Base-by-base conservation (phyloP, 2,329 filamentous ascomycete species). In the Colletotrichum aenigma region DNA sequence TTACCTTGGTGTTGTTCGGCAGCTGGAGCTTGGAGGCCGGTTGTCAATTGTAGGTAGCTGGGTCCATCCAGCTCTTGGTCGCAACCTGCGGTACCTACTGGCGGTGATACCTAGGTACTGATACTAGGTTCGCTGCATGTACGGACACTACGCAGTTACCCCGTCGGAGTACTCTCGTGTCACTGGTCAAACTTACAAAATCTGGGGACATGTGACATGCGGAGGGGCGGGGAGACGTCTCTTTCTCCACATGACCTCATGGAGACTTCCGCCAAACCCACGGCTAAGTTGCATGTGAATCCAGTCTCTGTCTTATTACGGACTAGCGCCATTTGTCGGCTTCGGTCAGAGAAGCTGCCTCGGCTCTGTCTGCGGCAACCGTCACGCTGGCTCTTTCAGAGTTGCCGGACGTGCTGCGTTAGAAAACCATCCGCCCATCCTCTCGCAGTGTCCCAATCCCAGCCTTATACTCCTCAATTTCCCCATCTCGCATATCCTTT, bases 291-390 rank as follows among this genome's bases (percentile, higher is more conserved):
- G 58, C 74, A 76, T 76, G 74, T 76, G 74, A 76, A 76, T 58
- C 24, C n/a, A 58, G 24, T 36, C 18, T 56, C 62, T 67, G n/a
- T 15, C 76, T 16, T 3, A 4, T 77, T 62, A 15, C 8, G 55
- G 71, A 68, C 68, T 78, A 77, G 77, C 71, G 71, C n/a, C 21
- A 4, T 10, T 56, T 13, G 26, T 78, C 77, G 77, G 77, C 77
- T 77, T 68, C 62, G 65, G 75, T 34, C 16, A 52, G 66, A 74
- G 60, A 66, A 72, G 76, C 71, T 78, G 77, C 77, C 77, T 78
- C 77, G 77, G 77, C 77, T 78, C 60, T 75, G 30, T 67, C 66
- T 70, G 69, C 69, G 70, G 74, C 65, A 69, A 68, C 64, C 56
- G 70, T 74, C 70, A 75, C 48, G 32, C 52, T 75, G 74, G 43